Evolutionary conservation across 2,329 filamentous ascomycete species (phyloP).

Genomic region (Neofusicoccum sp.): DNA sequence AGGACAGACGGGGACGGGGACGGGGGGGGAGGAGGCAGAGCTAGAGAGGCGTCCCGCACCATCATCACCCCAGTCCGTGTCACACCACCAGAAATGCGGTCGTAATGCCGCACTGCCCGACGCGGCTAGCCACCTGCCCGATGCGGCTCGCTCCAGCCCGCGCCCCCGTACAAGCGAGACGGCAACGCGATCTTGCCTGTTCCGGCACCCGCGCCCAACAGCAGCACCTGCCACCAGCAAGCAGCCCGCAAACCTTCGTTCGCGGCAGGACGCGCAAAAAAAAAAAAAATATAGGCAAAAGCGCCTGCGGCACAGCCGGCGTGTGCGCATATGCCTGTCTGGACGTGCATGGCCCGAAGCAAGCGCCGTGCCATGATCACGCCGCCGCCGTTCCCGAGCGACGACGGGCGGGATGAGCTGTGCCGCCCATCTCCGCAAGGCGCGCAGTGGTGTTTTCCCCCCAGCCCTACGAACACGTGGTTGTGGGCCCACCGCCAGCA

Average conservation of each 20-base stretch:
- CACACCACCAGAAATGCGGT: constrained; percentile 10
- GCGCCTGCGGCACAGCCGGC: too few species aligned
- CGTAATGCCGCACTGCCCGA: constrained; percentile 8
- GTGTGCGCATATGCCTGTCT: too few species aligned
- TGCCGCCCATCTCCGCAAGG: too few species aligned
- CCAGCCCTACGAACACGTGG: constrained; percentile 17
- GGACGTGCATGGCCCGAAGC: too few species aligned
- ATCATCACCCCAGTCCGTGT: constrained; percentile 16
- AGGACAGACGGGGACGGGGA: neutral
- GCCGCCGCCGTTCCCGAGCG: too few species aligned
- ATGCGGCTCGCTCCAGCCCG: neutral
- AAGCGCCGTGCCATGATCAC: too few species aligned
- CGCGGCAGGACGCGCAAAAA: too few species aligned
- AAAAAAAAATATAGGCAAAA: too few species aligned
- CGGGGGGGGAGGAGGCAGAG: neutral
- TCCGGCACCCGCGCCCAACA: neutral
- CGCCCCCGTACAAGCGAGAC: neutral
- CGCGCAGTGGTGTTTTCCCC: neutral
- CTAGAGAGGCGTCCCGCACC: neutral
- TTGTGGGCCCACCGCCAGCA: constrained; percentile 16
- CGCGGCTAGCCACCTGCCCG: constrained; percentile 3
- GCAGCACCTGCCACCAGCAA: neutral
- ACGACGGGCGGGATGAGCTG: too few species aligned
- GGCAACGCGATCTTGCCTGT: constrained; percentile 6
- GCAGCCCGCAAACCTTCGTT: neutral